Conservation (phyloP, 2,329 filamentous ascomycete genomes). For the Daldinia sp. region DNA sequence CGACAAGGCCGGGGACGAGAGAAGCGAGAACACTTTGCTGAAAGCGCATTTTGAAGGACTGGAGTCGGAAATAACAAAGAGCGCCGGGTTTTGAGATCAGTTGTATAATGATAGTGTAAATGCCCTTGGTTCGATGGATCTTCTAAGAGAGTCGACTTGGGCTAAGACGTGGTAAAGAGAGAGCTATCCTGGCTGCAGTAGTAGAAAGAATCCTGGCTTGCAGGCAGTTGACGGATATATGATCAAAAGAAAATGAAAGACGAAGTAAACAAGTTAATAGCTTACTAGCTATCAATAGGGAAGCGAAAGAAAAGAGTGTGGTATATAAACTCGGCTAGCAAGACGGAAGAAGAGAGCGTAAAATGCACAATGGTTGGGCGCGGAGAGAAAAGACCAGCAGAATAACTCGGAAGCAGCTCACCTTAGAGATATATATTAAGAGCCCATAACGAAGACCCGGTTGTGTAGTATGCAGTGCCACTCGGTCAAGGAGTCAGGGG, state of each 20-base stretch:
- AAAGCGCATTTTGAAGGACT: slow-evolving; percentile 49
- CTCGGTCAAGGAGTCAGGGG: slow-evolving; percentile 18
- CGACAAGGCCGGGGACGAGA: slow-evolving; percentile 46
- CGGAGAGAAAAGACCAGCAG: slow-evolving; percentile 36
- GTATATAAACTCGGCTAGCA: slow-evolving; percentile 48
- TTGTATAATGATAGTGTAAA: slow-evolving; percentile 27
- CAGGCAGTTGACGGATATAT: slow-evolving; percentile 45
- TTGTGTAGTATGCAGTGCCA: slow-evolving; percentile 21
- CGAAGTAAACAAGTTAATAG: slow-evolving; percentile 38
- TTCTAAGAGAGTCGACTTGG: slow-evolving; percentile 14
- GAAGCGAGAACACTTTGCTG: slow-evolving; percentile 45
- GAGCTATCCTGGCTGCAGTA: slow-evolving; percentile 35
- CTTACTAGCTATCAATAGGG: slow-evolving; percentile 33
- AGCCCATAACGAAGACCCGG: slow-evolving; percentile 34
- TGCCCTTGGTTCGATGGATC: slow-evolving; percentile 28
- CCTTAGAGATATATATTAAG: slow-evolving; percentile 49
- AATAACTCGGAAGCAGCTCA: slow-evolving; percentile 35
- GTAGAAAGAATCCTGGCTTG: slow-evolving; percentile 46
- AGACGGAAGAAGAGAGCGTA: slow-evolving; percentile 44
- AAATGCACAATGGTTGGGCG: slow-evolving; percentile 43
- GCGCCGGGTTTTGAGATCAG: slow-evolving; percentile 23
- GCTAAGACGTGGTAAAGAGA: slow-evolving; percentile 27
- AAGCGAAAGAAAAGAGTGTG: slow-evolving; percentile 48
- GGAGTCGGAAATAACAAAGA: slow-evolving; percentile 20
- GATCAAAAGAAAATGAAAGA: slow-evolving; percentile 43